phyloP scores from a whole-genome alignment of 129 eudicot species.

The Oenanthe sinensis region DNA sequence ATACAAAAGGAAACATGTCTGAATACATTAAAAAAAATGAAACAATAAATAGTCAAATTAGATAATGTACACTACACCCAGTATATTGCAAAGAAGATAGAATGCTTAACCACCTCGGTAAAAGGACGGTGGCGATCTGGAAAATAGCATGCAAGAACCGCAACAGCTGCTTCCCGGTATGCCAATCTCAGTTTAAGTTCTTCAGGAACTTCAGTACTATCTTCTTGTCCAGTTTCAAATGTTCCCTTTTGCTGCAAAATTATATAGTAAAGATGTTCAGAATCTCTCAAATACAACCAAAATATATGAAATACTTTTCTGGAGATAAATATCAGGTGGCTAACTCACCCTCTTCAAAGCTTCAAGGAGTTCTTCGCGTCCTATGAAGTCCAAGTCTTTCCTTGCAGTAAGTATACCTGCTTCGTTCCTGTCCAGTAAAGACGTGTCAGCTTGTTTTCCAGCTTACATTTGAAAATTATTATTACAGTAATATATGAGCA shows the following conservation, averaged over 20 bases:
- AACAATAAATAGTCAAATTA: not conserved
- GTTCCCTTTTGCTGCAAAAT: conserved; percentile 86
- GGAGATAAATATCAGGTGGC: not conserved
- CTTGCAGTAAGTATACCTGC: conserved; percentile 95
- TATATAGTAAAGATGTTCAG: conserved; percentile 13
- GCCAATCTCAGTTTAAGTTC: conserved; percentile 85
- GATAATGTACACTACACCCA: not conserved
- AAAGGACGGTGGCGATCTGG: conserved; percentile 83
- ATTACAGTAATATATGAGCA: not conserved
- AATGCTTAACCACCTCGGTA: conserved; percentile 33
- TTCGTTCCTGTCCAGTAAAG: conserved; percentile 64
- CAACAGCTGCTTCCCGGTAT: conserved; percentile 93
- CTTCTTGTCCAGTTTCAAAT: conserved; percentile 97
- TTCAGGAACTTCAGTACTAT: conserved; percentile 70
- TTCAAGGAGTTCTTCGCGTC: conserved; percentile 80
- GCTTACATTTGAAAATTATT: not conserved
- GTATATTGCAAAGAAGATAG: not conserved
- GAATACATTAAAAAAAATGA: not conserved
- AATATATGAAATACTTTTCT: not conserved
- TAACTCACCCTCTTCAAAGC: conserved; percentile 74
- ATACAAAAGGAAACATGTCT: conserved; percentile 11
- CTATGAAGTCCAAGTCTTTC: conserved; percentile 83
- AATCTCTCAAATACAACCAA: not conserved
- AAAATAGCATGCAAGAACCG: conserved; percentile 80
- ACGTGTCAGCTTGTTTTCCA: conserved; percentile 20